Percentiles rank a stretch among this genome's conserved stretches.
phyloP scores from a whole-genome alignment of 1,139 yeast species.

The Williopsis jadinii region DNA sequence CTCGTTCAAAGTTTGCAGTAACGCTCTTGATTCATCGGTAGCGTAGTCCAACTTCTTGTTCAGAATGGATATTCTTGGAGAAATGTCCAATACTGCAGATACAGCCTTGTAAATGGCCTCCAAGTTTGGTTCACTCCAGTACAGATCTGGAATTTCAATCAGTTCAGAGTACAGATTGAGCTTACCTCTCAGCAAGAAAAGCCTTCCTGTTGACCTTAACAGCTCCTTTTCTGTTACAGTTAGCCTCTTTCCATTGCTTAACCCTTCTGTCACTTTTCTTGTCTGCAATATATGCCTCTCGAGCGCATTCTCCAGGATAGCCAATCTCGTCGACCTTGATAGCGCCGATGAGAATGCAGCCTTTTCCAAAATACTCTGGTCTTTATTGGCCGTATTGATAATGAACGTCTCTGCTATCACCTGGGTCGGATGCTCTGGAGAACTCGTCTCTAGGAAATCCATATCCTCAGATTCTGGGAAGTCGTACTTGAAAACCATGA shows the following conservation, averaged over 20 bases:
- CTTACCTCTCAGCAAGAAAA: slow-evolving; percentile 71
- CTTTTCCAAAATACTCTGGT: slow-evolving; percentile 57
- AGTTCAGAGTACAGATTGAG: slow-evolving; percentile 82
- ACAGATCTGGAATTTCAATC: slow-evolving; percentile 86
- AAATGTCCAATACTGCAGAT: slow-evolving; percentile 66
- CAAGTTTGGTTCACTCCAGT: slow-evolving; percentile 86
- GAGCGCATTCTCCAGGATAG: slow-evolving; percentile 65
- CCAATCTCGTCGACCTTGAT: slow-evolving; percentile 78
- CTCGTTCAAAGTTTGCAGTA: slow-evolving; percentile 69
- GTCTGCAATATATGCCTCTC: slow-evolving; percentile 62
- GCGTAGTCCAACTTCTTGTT: slow-evolving; percentile 86
- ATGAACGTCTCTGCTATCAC: slow-evolving; percentile 63
- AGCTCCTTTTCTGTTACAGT: slow-evolving; percentile 58
- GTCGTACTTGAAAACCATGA: slow-evolving; percentile 45
- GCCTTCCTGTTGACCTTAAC: slow-evolving; percentile 61
- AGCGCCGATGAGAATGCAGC: slow-evolving; percentile 88
- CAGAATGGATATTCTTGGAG: slow-evolving; percentile 68
- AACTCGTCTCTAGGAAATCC: slow-evolving; percentile 63
- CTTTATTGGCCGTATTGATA: slow-evolving; percentile 42
- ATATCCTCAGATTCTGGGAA: slow-evolving; percentile 73
- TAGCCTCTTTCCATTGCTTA: slow-evolving; percentile 57
- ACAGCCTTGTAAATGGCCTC: slow-evolving; percentile 69
- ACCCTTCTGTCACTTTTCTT: slow-evolving; percentile 53
- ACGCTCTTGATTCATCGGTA: slow-evolving; percentile 78
- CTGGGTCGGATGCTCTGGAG: slow-evolving; percentile 24